A percentile compares a stretch with the other conserved stretches of the same genome.
These are phyloP conservation scores for Ceratobasidium sp. DNA, from an alignment of 1,284 basidiomycete species.

Conservation along the genomic window DNA sequence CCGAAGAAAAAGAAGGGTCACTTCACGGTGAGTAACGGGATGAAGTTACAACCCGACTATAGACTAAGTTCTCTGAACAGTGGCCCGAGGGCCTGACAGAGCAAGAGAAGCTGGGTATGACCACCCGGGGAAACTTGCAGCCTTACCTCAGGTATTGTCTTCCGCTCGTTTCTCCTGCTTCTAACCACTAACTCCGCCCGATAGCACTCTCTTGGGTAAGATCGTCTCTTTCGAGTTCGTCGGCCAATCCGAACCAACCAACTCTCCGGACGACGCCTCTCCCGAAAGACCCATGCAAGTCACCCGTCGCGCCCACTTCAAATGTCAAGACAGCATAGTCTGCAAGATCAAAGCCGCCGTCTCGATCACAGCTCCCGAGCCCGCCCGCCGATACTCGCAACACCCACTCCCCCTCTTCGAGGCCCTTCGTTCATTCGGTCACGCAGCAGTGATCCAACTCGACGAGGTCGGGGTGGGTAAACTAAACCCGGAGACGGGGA, in stretches of 20 bases:
- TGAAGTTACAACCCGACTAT: neutral
- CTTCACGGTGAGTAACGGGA: slow-evolving; percentile 1
- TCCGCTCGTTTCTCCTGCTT: neutral
- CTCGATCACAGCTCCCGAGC: slow-evolving; percentile 9
- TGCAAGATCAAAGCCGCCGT: slow-evolving; percentile 30
- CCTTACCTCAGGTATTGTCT: slow-evolving; percentile 23
- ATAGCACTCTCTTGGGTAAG: slow-evolving; percentile 18
- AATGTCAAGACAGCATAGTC: slow-evolving; percentile 7
- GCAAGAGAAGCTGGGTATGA: slow-evolving; percentile 23
- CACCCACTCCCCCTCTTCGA: slow-evolving; percentile 30
- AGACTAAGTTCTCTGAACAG: neutral
- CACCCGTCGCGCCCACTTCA: slow-evolving; percentile 18
- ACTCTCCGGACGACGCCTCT: neutral
- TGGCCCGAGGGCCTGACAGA: slow-evolving; percentile 22
- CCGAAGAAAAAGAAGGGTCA: slow-evolving; percentile 27
- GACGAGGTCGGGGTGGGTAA: slow-evolving; percentile 11
- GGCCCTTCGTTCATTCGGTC: slow-evolving; percentile 11
- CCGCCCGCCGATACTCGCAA: slow-evolving; percentile 4
- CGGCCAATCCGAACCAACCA: slow-evolving; percentile 5
- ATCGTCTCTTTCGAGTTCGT: slow-evolving; percentile 34
- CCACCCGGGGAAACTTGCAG: slow-evolving; percentile 17
- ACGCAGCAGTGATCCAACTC: slow-evolving; percentile 27
- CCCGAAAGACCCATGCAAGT: slow-evolving; percentile 16
- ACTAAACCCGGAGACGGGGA: slow-evolving; percentile 2
- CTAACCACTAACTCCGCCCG: neutral